Conservation (phyloP, 805 yeast species). For the Candida parachauliodes region DNA sequence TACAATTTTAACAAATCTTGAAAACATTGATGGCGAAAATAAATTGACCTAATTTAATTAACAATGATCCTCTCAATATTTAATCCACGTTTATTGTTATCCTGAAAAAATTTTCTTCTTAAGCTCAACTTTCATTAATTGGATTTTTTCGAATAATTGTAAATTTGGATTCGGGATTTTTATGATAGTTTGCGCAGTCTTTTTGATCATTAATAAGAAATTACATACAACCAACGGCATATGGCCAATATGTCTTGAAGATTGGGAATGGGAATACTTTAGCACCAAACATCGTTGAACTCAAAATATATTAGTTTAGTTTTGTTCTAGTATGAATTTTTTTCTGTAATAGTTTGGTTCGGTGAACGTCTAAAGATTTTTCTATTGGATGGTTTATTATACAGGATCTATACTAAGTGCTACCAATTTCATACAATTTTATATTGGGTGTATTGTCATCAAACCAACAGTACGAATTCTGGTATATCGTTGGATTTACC, state of each 20-base stretch:
- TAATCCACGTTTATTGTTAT: no score
- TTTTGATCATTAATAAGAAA: no score
- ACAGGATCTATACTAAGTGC: conserved; percentile 6
- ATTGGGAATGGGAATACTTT: conserved; percentile 49
- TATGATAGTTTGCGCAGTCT: no score
- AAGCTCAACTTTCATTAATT: no score
- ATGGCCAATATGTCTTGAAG: conserved; percentile 81
- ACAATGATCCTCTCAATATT: no score
- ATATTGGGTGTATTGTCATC: conserved; percentile 23
- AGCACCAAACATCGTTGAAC: conserved; percentile 7
- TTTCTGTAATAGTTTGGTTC: conserved; percentile 3
- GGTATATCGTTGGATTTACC: conserved; percentile 5
- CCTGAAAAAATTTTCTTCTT: no score
- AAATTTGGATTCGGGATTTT: no score
- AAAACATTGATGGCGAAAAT: no score
- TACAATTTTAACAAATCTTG: no score
- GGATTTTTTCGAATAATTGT: no score
- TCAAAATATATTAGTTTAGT: not conserved
- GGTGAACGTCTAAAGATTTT: conserved; percentile 3
- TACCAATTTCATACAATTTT: conserved; percentile 19
- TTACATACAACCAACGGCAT: conserved; percentile 75
- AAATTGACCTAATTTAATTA: no score
- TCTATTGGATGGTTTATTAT: conserved; percentile 10
- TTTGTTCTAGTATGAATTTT: not conserved
- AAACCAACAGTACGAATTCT: conserved; percentile 26